phyloP scores from a whole-genome alignment of 352 stramenopile genomes.

The Phytophthora sansomeana region DNA sequence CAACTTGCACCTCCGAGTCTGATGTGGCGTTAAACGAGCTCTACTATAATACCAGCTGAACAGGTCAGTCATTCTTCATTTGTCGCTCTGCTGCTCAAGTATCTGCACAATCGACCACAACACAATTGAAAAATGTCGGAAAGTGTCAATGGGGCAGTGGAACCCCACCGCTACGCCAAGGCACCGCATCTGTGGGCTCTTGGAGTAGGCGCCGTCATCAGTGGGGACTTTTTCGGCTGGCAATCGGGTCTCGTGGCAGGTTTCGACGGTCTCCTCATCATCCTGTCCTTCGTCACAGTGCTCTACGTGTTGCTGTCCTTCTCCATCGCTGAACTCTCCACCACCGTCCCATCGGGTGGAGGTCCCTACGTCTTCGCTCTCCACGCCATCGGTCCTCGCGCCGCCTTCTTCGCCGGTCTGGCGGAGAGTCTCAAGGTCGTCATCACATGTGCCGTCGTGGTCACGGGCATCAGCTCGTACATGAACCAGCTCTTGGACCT shows the following conservation, averaged over 20 bases:
- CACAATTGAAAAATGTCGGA: constrained; percentile 29
- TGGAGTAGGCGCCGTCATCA: too few species aligned
- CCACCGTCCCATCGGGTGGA: too few species aligned
- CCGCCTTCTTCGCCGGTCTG: constrained; percentile 70
- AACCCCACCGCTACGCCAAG: constrained; percentile 53
- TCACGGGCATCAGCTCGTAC: too few species aligned
- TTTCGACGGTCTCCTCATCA: too few species aligned
- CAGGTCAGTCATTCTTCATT: constrained; percentile 10
- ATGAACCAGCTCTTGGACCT: too few species aligned
- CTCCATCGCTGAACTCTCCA: too few species aligned
- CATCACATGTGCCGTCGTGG: constrained; percentile 65
- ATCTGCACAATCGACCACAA: background rate
- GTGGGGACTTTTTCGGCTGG: too few species aligned
- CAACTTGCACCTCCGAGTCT: constrained; percentile 10
- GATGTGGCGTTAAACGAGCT: background rate
- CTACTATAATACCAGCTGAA: constrained; percentile 20
- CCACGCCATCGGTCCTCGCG: constrained; percentile 57
- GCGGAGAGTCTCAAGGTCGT: constrained; percentile 78
- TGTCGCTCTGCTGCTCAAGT: constrained; percentile 9
- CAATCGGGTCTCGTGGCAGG: too few species aligned
- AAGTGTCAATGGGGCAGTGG: constrained; percentile 15
- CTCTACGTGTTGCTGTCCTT: too few species aligned
- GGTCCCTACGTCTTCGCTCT: constrained; percentile 75
- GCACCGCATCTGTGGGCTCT: constrained; percentile 67
- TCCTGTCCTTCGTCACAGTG: too few species aligned